Conservation (phyloP, 495 filamentous ascomycete species). For the Rhizodiscina lignyota region DNA sequence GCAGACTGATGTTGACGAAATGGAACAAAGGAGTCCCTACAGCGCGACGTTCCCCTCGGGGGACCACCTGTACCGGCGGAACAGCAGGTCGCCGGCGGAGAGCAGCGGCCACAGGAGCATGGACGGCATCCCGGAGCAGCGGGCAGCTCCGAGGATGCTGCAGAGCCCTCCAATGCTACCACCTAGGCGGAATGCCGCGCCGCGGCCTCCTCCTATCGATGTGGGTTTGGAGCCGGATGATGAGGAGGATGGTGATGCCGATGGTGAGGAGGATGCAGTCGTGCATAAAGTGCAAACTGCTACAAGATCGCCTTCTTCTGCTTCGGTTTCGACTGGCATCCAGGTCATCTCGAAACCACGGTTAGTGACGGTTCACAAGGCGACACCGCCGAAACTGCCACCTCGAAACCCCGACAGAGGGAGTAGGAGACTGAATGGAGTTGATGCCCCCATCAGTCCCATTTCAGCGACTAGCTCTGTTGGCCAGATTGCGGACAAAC, state of each 20-base stretch:
- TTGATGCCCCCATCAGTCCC: too few relatives aligned
- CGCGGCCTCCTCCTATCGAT: background rate
- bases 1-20: constrained; percentile 16
- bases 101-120: constrained; percentile 7
- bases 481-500: too few relatives aligned
- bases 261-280: constrained; percentile 11
- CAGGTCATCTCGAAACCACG: constrained; percentile 18
- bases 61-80: background rate
- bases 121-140: constrained; percentile 4
- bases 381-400: constrained; percentile 17
- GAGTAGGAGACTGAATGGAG: too few relatives aligned
- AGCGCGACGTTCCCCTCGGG: background rate
- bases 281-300: background rate
- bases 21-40: background rate
- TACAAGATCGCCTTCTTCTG: background rate
- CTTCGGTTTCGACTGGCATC: constrained; percentile 4
- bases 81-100: too few relatives aligned
- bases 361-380: constrained; percentile 20
- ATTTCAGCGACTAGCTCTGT: too few relatives aligned
- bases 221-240: constrained; percentile 2
- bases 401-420: constrained; percentile 20
- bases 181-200: background rate
- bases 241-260: constrained; percentile 10
- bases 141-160: background rate
- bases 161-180: background rate